These are phyloP conservation scores for Chernovozyma sophiae-reginae DNA, from an alignment of 1,139 yeast species.

Conservation along the genomic window DNA sequence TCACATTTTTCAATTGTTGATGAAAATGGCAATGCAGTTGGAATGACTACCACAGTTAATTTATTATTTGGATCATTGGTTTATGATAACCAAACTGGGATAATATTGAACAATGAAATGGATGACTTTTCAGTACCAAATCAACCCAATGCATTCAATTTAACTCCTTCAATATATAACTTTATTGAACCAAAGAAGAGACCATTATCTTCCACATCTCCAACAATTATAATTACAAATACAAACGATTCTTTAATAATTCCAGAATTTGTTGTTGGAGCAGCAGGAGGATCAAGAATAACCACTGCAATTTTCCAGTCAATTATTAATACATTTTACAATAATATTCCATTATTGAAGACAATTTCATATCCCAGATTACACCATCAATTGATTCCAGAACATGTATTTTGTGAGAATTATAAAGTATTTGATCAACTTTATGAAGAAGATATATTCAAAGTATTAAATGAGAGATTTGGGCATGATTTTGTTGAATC, in stretches of 20 bases:
- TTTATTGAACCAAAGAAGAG: slow-evolving; percentile 71
- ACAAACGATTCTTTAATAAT: slow-evolving; percentile 23
- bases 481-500: slow-evolving; percentile 30
- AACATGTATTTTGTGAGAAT: slow-evolving; percentile 58
- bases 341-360: slow-evolving; percentile 56
- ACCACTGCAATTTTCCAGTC: slow-evolving; percentile 84
- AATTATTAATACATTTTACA: slow-evolving; percentile 59
- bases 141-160: slow-evolving; percentile 68
- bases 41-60: slow-evolving; percentile 90
- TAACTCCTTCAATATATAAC: slow-evolving; percentile 78
- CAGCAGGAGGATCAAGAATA: slow-evolving; percentile 92
- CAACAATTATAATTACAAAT: slow-evolving; percentile 57
- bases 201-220: slow-evolving; percentile 82
- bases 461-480: slow-evolving; percentile 12
- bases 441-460: slow-evolving; percentile 9
- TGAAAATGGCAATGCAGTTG: slow-evolving; percentile 65
- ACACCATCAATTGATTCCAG: slow-evolving; percentile 88
- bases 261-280: slow-evolving; percentile 75
- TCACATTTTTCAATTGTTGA: slow-evolving; percentile 82
- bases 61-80: slow-evolving; percentile 77
- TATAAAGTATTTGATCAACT: slow-evolving; percentile 27
- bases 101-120: slow-evolving; percentile 87
- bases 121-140: slow-evolving; percentile 87
- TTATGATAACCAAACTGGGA: slow-evolving; percentile 77
- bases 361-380: slow-evolving; percentile 74